Evolutionary conservation across 345 rosid genomes (phyloP).

Genomic region (Streptanthus diversifolius): DNA sequence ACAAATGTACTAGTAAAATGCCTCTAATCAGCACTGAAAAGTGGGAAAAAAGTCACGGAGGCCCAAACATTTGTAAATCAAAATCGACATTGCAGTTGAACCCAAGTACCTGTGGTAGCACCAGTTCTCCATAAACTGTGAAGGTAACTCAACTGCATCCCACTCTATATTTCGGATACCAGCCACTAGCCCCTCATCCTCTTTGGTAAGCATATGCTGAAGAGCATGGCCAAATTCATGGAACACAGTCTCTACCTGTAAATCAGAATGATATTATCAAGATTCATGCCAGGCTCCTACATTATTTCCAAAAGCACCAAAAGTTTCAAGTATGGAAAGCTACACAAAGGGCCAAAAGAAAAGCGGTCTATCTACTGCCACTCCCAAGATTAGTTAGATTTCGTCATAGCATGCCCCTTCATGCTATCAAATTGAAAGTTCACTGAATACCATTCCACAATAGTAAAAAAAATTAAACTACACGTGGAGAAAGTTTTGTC

Average conservation of each 20-base stretch:
- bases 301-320: background rate
- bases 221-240: conserved; percentile 99
- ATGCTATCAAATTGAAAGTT: conserved; percentile 7
- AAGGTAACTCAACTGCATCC: conserved; percentile 98
- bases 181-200: conserved; percentile 91
- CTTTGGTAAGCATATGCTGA: conserved; percentile 95
- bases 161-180: conserved; percentile 87
- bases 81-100: background rate
- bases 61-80: background rate
- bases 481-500: background rate
- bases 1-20: background rate
- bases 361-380: conserved; percentile 8
- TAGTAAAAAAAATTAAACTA: background rate
- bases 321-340: conserved; percentile 9
- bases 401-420: background rate
- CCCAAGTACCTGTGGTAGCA: conserved; percentile 81
- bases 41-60: background rate
- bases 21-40: background rate
- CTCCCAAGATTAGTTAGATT: background rate
- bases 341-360: background rate
- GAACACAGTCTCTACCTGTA: conserved; percentile 92
- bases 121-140: conserved; percentile 99
- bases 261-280: conserved; percentile 4
- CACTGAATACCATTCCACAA: background rate
- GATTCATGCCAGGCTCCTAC: conserved; percentile 8